Evolutionary conservation across 2,329 filamentous ascomycete species (phyloP), one percentile per base, ranked within the genome.

Genomic region (Onygenales sp.): DNA sequence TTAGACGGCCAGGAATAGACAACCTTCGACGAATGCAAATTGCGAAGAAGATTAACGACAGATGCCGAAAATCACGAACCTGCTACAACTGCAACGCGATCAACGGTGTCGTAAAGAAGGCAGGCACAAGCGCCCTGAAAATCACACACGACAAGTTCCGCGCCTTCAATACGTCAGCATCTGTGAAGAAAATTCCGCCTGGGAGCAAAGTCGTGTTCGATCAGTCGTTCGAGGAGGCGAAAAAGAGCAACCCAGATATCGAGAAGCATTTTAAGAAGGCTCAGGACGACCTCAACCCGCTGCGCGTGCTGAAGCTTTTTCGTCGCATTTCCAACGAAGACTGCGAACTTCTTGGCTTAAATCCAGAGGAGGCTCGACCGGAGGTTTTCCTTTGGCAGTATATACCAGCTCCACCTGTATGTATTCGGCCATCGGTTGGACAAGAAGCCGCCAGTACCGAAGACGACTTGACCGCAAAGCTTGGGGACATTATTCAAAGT

Each of bases 381-480:
- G 93, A 98, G 67, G 95, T 95, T 84, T 94, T 97, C 68, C 83
- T 98, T 44, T 98, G 93, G 93, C 91, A 95, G 66, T 95, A 90
- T 64, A 79, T 98, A 38, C 93, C 93, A 1, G 92, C 92, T 0
- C 92, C 93, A 1, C 93, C 93, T 0, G 88, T 97, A 5, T 94
- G 89, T 61, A 95, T 98, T 63, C 81, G 93, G 55, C 93, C 93
- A 0, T 96, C 91, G 0, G 93, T 98, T 14, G 86, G 86, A 33
- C 93, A 97, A 69, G 93, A 97, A 58, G 88, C 83, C 56, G 87
- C 91, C 3, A 96, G 89, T 59, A 98, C 89, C 17, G 93, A 98
- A 69, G 93, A 98, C 65, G 93, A 98, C 63, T 81, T 98, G 57
- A 98, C 93, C 0, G 91, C 92, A 51, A 96, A 97, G 68, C 80